These are phyloP conservation scores for Cystobasidiaceae sp. DNA, from an alignment of 1,284 basidiomycete species.

Conservation along the genomic window DNA sequence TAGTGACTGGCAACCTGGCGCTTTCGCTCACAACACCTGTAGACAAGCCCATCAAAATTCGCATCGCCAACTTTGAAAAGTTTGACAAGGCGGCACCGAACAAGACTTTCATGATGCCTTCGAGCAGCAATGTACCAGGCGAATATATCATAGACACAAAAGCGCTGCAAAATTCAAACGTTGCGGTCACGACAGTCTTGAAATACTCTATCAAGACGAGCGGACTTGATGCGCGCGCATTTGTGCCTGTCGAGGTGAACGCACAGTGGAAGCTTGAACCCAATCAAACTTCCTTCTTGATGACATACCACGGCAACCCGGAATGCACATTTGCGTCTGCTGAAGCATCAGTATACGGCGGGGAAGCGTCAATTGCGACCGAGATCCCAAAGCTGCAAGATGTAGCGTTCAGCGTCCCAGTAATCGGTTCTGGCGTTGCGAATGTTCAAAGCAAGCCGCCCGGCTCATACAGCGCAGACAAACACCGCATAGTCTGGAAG, in stretches of 20 bases:
- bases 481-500: constrained; percentile 49
- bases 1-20: constrained; percentile 53
- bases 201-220: constrained; percentile 53
- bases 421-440: constrained; percentile 46
- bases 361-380: constrained; percentile 1
- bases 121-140: constrained; percentile 45
- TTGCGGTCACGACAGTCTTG: constrained; percentile 46
- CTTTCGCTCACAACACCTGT: constrained; percentile 37
- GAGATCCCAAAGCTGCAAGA: constrained; percentile 37
- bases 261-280: constrained; percentile 53
- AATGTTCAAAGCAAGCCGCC: constrained; percentile 54
- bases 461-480: constrained; percentile 47
- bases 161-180: constrained; percentile 41
- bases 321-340: constrained; percentile 27
- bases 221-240: constrained; percentile 42
- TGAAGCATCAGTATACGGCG: constrained; percentile 32
- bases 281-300: constrained; percentile 52
- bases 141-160: constrained; percentile 52
- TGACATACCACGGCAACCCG: constrained; percentile 49
- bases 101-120: constrained; percentile 50
- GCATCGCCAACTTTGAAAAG: constrained; percentile 50
- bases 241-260: constrained; percentile 50
- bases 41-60: constrained; percentile 42
- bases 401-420: constrained; percentile 47
- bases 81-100: constrained; percentile 54